phyloP scores from a whole-genome alignment of 441 rosid species.

The Bocquillonia castaneifolia region DNA sequence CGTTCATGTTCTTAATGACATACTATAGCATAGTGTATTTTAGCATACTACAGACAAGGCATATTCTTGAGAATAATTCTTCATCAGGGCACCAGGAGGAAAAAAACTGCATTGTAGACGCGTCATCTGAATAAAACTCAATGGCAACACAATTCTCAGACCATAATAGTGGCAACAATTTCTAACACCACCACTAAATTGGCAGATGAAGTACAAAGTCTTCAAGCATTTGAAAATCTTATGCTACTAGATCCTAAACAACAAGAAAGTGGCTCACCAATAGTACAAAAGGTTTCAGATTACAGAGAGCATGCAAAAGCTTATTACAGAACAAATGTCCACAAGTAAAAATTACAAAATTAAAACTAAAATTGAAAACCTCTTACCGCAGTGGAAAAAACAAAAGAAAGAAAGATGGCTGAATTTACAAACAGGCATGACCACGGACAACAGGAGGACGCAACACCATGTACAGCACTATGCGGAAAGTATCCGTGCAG shows the following conservation, averaged over 20 bases:
- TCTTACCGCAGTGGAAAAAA: constrained; percentile 21
- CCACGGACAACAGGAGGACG: constrained; percentile 7
- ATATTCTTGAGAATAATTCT: neutral
- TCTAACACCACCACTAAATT: constrained; percentile 3
- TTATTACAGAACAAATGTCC: constrained; percentile 35
- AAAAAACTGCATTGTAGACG: neutral
- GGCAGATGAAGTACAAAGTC: constrained; percentile 3
- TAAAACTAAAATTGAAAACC: constrained; percentile 19
- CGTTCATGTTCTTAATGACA: too few relatives aligned
- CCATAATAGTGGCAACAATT: neutral
- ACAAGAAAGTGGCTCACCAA: constrained; percentile 2
- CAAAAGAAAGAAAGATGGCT: neutral
- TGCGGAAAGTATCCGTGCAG: constrained; percentile 4
- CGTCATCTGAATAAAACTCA: neutral
- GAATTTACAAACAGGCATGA: constrained; percentile 29
- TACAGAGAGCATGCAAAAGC: constrained; percentile 34
- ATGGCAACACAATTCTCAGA: neutral
- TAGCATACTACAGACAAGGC: too few relatives aligned
- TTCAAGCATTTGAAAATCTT: neutral
- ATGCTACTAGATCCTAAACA: constrained; percentile 12
- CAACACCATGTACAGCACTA: constrained; percentile 38
- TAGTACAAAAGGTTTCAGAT: constrained; percentile 25
- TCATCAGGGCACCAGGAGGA: neutral
- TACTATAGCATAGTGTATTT: too few relatives aligned
- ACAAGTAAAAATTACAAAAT: constrained; percentile 7